Base-by-base conservation (phyloP, 441 rosid species). In the Erodium trifolium region DNA sequence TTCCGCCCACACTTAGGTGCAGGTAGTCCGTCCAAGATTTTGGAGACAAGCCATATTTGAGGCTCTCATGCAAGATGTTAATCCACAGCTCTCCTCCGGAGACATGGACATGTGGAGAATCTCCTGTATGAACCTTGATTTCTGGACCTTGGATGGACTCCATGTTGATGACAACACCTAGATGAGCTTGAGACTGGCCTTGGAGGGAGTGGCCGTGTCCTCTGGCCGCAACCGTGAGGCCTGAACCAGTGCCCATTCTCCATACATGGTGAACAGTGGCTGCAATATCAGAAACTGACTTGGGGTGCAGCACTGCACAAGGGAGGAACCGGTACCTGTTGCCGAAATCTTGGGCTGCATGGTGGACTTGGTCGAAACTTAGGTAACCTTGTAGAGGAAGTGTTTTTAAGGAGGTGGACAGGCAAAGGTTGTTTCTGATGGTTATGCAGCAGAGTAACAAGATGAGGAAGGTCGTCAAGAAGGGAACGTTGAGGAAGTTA, bases 1-100 rank as follows among this genome's bases (percentile, higher is more conserved):
- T 91, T 57, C 99, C 99, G 23, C 99, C 99, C 60, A 91, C 96
- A 4, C 96, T 91, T 72, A 93, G 83, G 83, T 88, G 96, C 43
- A 93, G 84, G 85, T 91, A 93, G 85, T 93, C 99, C 45, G 99
- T 91, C 99, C 97, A 93, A 63, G 97, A 93, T 80, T 89, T 93
- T 67, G 99, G 99, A 23, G 99, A 82, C 71, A 91, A 82, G 68
- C 96, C 97, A 73, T 87, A 78, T 78, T 83, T 88, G 72, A 91
- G 82, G 85, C 85, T 84, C 81, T 91, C 87, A 17, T 51, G 87
- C 79, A 93, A 88, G 76, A 93, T 82, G 76, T 89, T 83, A 71
- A 93, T 93, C 99, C 99, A 93, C 62, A 93, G 70, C 72, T 93
- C 97, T 60, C 97, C 96, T 19, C 92, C 97, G 1, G 91, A 82